phyloP scores from a whole-genome alignment of 345 rosid genomes.

The Eucalyptus regnans region DNA sequence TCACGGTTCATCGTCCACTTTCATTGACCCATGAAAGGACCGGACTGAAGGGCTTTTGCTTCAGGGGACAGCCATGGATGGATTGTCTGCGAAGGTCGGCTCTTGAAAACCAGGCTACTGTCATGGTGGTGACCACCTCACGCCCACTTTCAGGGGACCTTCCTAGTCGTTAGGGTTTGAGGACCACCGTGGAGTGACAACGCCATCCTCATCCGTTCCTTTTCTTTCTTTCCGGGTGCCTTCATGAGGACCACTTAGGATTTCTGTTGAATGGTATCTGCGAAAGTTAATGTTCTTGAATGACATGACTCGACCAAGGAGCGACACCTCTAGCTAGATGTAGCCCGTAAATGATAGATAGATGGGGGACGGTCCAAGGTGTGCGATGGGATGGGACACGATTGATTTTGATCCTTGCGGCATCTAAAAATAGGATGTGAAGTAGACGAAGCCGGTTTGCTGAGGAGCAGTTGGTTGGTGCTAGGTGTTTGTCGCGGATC shows the following conservation, averaged over 20 bases:
- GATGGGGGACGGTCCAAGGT: not conserved
- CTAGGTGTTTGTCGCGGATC: not conserved
- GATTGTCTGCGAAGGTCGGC: not conserved
- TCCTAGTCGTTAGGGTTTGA: not conserved
- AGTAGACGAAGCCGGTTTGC: not conserved
- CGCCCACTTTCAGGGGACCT: not conserved
- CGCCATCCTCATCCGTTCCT: not conserved
- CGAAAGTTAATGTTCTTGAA: not conserved
- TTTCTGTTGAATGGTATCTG: not conserved
- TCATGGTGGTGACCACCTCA: not conserved
- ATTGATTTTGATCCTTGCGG: not conserved
- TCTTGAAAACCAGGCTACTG: not conserved
- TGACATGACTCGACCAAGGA: not conserved
- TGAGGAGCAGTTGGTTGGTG: not conserved
- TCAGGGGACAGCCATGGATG: not conserved
- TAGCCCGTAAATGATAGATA: not conserved
- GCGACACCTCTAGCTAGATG: not conserved
- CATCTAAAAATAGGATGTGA: not conserved
- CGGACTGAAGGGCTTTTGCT: not conserved
- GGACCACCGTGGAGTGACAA: not conserved
- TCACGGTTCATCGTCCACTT: not conserved
- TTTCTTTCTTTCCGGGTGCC: not conserved
- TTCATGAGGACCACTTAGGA: not conserved
- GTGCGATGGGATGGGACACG: too few relatives aligned
- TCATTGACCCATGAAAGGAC: not conserved